A percentile compares a stretch with the other conserved stretches of the same genome.
Evolutionary conservation across 805 yeast genomes (phyloP).

Genomic region (Myxozyma nipponensis): DNA sequence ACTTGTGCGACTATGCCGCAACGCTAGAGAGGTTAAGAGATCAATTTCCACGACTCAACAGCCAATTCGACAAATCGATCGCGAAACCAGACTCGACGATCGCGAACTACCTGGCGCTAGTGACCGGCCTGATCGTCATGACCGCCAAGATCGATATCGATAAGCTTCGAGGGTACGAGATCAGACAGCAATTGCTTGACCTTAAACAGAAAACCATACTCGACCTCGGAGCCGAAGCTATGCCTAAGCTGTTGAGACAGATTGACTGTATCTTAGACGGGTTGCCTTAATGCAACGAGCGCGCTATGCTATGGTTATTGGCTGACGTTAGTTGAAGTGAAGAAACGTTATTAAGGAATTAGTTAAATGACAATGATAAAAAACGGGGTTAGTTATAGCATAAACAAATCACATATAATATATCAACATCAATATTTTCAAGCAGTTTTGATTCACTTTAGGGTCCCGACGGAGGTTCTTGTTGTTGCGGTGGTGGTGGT

Average conservation of each 20-base stretch:
- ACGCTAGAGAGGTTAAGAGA: constrained; percentile 3
- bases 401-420: neutral
- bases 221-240: neutral
- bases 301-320: neutral
- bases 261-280: no score
- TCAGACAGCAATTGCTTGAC: neutral
- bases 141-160: neutral
- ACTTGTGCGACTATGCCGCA: constrained; percentile 12
- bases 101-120: no score
- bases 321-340: neutral
- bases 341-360: neutral
- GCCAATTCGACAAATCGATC: neutral
- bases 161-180: neutral
- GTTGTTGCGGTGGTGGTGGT: neutral
- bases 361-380: no score
- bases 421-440: no score
- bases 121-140: no score
- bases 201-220: neutral
- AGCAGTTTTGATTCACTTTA: no score
- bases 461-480: no score
- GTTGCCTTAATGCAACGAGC: neutral
- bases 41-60: neutral
- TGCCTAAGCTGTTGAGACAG: neutral
- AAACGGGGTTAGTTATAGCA: neutral
- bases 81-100: no score